phyloP scores from a whole-genome alignment of 257 asterid species.

The Avicennia marina region DNA sequence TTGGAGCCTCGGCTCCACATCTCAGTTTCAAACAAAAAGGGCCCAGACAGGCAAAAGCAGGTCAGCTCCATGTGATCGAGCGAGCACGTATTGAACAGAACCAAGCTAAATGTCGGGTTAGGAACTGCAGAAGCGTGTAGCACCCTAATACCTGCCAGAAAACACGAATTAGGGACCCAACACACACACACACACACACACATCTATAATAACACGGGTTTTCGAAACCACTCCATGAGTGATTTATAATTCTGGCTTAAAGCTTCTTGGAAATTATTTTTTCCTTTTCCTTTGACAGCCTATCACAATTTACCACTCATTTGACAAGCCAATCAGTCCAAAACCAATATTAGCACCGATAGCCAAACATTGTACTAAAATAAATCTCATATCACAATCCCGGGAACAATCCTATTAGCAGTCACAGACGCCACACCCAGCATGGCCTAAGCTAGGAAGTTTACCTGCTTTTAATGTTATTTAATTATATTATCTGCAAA shows the following conservation, averaged over 20 bases:
- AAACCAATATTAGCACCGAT: background rate
- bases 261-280: too few species aligned
- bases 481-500: too few species aligned
- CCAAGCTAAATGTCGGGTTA: background rate
- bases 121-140: constrained; percentile 1
- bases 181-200: background rate
- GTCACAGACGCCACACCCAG: too few species aligned
- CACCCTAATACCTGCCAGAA: constrained; percentile 9
- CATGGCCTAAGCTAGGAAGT: too few species aligned
- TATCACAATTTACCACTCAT: background rate
- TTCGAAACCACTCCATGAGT: too few species aligned
- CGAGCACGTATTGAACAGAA: background rate
- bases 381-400: background rate
- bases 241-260: background rate
- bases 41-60: background rate
- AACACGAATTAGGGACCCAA: background rate
- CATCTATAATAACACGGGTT: too few species aligned
- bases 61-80: background rate
- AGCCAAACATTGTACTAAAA: background rate
- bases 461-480: too few species aligned
- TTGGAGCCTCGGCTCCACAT: background rate
- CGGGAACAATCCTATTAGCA: too few species aligned
- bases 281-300: background rate
- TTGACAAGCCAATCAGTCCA: background rate
- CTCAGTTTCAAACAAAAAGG: background rate